phyloP scores from a whole-genome alignment of 2,329 filamentous ascomycete genomes.

The Nothophaeocryptopus gaeumannii region DNA sequence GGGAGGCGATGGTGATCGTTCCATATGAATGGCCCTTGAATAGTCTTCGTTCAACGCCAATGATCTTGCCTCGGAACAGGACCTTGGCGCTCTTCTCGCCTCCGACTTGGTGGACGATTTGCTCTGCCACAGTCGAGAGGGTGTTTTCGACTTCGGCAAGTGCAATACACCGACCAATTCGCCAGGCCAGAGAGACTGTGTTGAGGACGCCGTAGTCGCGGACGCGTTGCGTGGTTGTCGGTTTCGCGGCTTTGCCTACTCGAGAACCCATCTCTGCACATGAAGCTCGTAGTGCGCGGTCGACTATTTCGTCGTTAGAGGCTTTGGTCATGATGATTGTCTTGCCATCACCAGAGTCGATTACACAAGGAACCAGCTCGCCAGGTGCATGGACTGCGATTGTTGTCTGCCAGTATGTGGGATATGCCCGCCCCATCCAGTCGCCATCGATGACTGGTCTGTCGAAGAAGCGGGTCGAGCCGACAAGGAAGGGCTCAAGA shows the following conservation, averaged over 20 bases:
- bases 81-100: constrained; percentile 54
- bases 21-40: constrained; percentile 60
- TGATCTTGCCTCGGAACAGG: constrained; percentile 64
- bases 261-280: constrained; percentile 42
- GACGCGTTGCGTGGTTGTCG: constrained; percentile 40
- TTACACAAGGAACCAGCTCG: constrained; percentile 44
- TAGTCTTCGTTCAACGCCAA: constrained; percentile 56
- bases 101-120: constrained; percentile 58
- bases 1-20: constrained; percentile 51
- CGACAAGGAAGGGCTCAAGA: constrained; percentile 57
- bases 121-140: constrained; percentile 55
- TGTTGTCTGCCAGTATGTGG: constrained; percentile 47
- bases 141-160: constrained; percentile 50
- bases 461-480: constrained; percentile 52
- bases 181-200: constrained; percentile 46
- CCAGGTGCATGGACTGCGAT: constrained; percentile 43
- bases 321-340: constrained; percentile 45
- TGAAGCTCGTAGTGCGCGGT: constrained; percentile 40
- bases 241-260: constrained; percentile 42
- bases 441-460: constrained; percentile 45
- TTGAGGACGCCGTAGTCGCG: constrained; percentile 40
- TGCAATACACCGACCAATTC: constrained; percentile 60
- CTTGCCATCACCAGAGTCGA: constrained; percentile 47
- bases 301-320: constrained; percentile 43
- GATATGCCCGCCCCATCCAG: constrained; percentile 49